Conservation (phyloP, 2,329 filamentous ascomycete genomes). For the Lecanicillium sp. region DNA sequence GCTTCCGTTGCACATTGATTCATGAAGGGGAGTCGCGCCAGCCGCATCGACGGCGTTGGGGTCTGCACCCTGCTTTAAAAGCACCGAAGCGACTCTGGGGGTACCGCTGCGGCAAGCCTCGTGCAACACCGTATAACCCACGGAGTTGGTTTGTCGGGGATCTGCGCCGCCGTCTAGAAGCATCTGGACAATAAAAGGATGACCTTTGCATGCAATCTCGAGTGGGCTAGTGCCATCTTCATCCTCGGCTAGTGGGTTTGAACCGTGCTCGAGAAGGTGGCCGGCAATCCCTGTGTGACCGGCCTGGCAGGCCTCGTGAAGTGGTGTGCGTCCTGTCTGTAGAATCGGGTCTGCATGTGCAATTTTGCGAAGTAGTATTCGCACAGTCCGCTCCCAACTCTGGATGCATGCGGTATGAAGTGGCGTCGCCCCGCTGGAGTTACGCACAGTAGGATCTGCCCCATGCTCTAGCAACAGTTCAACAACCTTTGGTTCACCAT, state of each 20-base stretch:
- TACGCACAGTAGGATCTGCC: neutral
- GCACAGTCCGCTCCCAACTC: neutral
- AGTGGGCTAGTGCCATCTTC: constrained; percentile 4
- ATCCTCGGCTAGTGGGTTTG: neutral
- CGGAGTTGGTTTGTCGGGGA: neutral
- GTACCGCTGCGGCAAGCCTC: neutral
- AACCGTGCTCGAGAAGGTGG: constrained; percentile 1
- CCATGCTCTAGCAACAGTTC: neutral
- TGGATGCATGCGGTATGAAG: neutral
- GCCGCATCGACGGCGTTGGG: neutral
- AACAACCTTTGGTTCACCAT: neutral
- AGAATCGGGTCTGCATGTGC: neutral
- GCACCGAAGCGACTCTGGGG: neutral
- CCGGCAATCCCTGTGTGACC: constrained; percentile 1
- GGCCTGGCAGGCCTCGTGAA: neutral
- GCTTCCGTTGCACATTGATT: neutral
- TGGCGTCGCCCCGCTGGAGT: neutral
- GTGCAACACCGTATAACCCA: neutral
- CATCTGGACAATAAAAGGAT: neutral
- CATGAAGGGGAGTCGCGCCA: neutral
- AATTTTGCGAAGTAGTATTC: neutral
- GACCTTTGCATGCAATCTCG: neutral
- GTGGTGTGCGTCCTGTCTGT: neutral
- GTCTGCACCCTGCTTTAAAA: constrained; percentile 1
- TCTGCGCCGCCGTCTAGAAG: constrained; percentile 6